Base-by-base conservation (phyloP, 768 basidiomycete species). In the Candolleomyces eurysporus region DNA sequence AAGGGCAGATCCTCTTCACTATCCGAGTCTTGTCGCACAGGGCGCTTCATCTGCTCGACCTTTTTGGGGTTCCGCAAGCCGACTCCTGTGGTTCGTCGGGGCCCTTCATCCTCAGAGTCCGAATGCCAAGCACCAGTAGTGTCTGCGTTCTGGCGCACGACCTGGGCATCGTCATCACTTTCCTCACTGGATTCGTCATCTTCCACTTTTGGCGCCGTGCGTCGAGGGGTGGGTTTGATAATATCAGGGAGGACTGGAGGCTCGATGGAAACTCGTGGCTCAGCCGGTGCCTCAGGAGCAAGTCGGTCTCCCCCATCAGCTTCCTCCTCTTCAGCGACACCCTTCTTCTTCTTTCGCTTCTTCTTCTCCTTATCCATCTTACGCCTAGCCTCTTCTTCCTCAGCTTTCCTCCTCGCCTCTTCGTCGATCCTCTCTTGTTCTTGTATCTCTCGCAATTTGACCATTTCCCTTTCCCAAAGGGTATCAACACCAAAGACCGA, bases 401-500 rank as follows among this genome's bases (percentile, higher is more conserved):
- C 83, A 57, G 68, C 72, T 53, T 71, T 77, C 69, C 67, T 76
- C 57, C 75, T 79, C 39, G 78, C 82, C 61, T 85, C 84, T n/a
- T 79, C 82, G 60, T 85, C 87, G 11, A 67, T 70, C 59, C 76
- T 81, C 69, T 95, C 94, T 56, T 67, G 71, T 13, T 84, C 87
- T 71, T 96, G 89, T 0, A 95, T 91, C 62, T 86, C 80, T 63
- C 84, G 84, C 57, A 96, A 77, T 71, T 92, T 96, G 17, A 74
- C 84, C 79, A 94, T 83, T 73, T 97, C 95, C 45, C 85, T 82
- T 69, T 96, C 90, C 95, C 95, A 96, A 10, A 96, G 68, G n/a
- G 89, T 90, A 72, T 97, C 95, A 0, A 92, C 90, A 2, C 95
- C 95, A 68, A 96, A 97, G 10, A 96, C 92, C n/a, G 94, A 95